Percentiles rank a stretch among this genome's conserved stretches.
Conservation (phyloP, 208 protist genomes). For the Balamuthia mandrillaris region DNA sequence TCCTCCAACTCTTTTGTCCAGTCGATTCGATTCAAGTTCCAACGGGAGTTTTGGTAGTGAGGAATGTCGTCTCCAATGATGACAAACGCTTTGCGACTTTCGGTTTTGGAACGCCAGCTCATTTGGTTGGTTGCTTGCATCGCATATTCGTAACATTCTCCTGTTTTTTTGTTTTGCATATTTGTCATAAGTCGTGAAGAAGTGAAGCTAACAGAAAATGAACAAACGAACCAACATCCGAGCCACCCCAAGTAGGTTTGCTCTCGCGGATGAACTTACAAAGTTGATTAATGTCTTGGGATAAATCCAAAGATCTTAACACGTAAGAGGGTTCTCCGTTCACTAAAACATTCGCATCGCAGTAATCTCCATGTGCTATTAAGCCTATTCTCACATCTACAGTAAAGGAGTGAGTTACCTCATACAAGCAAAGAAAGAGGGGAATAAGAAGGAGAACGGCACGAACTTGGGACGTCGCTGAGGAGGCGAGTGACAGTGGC, state of each 20-base stretch:
- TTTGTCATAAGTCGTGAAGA: background rate
- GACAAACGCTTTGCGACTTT: background rate
- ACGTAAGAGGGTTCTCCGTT: background rate
- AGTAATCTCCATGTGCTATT: background rate
- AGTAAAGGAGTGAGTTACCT: background rate
- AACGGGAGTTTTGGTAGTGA: background rate
- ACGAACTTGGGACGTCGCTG: background rate
- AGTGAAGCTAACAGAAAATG: background rate
- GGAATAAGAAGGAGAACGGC: background rate
- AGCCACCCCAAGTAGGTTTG: background rate
- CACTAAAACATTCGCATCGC: background rate
- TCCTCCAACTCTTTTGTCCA: background rate
- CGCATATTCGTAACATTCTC: background rate
- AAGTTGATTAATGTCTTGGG: background rate
- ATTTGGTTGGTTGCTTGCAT: background rate
- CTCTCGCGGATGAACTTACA: background rate
- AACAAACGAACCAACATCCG: background rate
- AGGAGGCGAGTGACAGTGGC: background rate
- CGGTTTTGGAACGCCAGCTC: background rate
- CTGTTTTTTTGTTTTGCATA: background rate
- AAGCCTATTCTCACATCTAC: background rate
- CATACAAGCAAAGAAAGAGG: background rate
- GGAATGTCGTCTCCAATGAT: constrained; percentile 1
- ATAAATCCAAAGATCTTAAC: background rate
- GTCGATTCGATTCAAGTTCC: background rate